These are phyloP conservation scores for Biancaea sappan DNA, from an alignment of 306 rosid genomes.

Conservation along the genomic window DNA sequence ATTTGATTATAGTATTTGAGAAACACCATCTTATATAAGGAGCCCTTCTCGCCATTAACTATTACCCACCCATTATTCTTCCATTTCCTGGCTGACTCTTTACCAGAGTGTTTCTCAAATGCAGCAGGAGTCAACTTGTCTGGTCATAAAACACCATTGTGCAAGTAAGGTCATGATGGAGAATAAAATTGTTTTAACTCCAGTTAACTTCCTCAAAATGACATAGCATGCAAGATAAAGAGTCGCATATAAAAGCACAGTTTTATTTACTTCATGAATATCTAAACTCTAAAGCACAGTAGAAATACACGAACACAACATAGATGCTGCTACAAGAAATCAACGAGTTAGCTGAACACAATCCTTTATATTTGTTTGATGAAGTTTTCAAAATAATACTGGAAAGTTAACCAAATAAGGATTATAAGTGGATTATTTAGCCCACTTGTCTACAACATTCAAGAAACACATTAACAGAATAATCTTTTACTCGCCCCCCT, in stretches of 20 bases:
- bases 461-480: slow-evolving; percentile 14
- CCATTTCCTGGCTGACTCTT: slow-evolving; percentile 98
- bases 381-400: neutral
- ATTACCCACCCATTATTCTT: slow-evolving; percentile 95
- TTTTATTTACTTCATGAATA: slow-evolving; percentile 13
- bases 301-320: slow-evolving; percentile 4
- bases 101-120: slow-evolving; percentile 98
- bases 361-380: neutral
- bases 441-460: slow-evolving; percentile 14
- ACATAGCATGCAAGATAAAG: slow-evolving; percentile 15
- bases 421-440: slow-evolving; percentile 20
- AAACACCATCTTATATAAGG: slow-evolving; percentile 77
- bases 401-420: slow-evolving; percentile 1
- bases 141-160: slow-evolving; percentile 35
- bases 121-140: slow-evolving; percentile 90
- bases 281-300: slow-evolving; percentile 12
- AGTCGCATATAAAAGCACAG: neutral
- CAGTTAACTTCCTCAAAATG: neutral
- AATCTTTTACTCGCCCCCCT: neutral
- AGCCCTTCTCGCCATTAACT: slow-evolving; percentile 86
- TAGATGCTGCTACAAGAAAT: neutral
- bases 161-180: slow-evolving; percentile 29
- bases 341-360: slow-evolving; percentile 8
- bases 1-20: slow-evolving; percentile 91
- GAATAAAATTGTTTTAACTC: neutral